Base-by-base conservation (phyloP, 495 filamentous ascomycete genomes). In the Lophiostoma macrostomum region DNA sequence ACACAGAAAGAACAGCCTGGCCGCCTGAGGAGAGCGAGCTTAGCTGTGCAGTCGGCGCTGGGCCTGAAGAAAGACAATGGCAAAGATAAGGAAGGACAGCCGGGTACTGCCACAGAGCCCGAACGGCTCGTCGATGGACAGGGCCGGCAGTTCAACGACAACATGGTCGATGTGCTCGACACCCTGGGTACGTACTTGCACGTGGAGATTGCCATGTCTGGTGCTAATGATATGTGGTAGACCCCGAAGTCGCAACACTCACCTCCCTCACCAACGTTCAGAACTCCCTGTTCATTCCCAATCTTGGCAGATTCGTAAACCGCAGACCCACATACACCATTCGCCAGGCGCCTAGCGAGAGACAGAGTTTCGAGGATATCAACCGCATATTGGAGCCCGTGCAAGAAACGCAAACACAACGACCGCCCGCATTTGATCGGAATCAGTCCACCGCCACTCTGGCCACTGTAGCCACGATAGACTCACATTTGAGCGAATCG, bases 251-350 rank as follows among this genome's bases (percentile, higher is more conserved):
- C 1, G 80, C 83, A 8, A 83, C 84, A 2, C 69, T 90, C 0
- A 85, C 84, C 0, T 88, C 83, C 46, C 75, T 90, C 8, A 90
- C 84, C 35, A 90, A 90, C 62, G 82, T 90, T 10, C 84, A 88
- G 47, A 90, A 90, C 60, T 88, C 84, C 0, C 77, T 90, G 8
- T 88, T 90, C 67, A 68, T 88, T 18, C 85, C 85, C 0, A 80
- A 86, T 12, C 68, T 88, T 6, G 63, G 69, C 12, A 37, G 62
- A 25, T 61, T 51, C 14, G 37, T 90, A 14, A 90, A 90, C 56
- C 77, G 86, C 20, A 73, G 78, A 55, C 86, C 86, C 22, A 88
- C 86, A 1, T 91, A 88, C 59, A 80, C 76, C 24, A 73, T 90
- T 8, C 80, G 83, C 1, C 76, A 75, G 16, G 69, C 69, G 0